Conservation (phyloP, 2,329 filamentous ascomycete species). For the Aspergillus oerlinghausenensis region DNA sequence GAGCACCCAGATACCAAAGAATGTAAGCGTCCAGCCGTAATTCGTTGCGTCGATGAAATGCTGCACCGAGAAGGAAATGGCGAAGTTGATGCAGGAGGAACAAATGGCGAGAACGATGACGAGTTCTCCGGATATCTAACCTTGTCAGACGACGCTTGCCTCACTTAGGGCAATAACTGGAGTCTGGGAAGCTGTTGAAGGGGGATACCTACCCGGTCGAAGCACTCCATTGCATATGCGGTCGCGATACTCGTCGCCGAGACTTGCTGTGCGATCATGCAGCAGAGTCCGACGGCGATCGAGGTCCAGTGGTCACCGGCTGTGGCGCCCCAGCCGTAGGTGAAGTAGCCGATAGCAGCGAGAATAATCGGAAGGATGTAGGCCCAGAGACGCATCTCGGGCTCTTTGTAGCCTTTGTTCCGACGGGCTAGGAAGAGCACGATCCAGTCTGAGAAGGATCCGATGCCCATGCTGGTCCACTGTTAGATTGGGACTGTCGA, state of each 20-base stretch:
- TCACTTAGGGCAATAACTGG: too few species aligned
- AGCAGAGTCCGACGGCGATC: slow-evolving; percentile 33
- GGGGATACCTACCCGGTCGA: slow-evolving; percentile 25
- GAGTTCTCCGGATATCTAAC: slow-evolving; percentile 34
- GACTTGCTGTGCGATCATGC: slow-evolving; percentile 41
- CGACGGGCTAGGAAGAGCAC: slow-evolving; percentile 30
- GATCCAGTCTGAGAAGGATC: slow-evolving; percentile 28
- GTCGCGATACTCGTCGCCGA: slow-evolving; percentile 37
- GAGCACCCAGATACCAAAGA: slow-evolving; percentile 30
- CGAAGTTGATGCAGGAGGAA: slow-evolving; percentile 31
- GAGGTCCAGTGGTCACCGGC: slow-evolving; percentile 31
- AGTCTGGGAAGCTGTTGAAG: too few species aligned
- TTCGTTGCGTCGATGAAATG: slow-evolving; percentile 35
- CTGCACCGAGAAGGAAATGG: slow-evolving; percentile 38
- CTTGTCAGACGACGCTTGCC: too few species aligned
- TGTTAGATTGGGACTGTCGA: background rate
- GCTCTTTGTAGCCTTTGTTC: slow-evolving; percentile 34
- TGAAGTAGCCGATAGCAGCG: slow-evolving; percentile 32
- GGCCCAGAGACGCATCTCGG: slow-evolving; percentile 38
- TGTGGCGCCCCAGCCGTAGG: slow-evolving; percentile 38
- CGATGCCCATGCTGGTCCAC: slow-evolving; percentile 39
- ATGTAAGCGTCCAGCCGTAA: slow-evolving; percentile 32
- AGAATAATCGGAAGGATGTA: slow-evolving; percentile 30
- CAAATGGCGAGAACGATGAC: slow-evolving; percentile 37
- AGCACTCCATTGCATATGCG: slow-evolving; percentile 41